A percentile compares a stretch with the other conserved stretches of the same genome.
Evolutionary conservation across 345 rosid genomes (phyloP).

Genomic region (Camelina sativa): DNA sequence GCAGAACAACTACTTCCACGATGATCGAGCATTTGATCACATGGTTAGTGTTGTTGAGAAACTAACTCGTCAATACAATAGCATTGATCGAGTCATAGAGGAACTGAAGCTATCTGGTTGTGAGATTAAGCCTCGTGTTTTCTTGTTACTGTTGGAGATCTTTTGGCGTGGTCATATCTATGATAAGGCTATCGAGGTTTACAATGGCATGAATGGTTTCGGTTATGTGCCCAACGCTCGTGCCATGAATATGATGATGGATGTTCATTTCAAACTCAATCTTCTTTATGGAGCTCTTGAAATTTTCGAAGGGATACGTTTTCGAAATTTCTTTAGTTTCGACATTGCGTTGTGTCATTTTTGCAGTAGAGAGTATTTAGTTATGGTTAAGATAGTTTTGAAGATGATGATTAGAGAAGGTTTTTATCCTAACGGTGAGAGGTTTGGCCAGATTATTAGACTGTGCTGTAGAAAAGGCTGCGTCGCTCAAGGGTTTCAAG

Average conservation of each 20-base stretch:
- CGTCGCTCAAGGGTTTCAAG: slow-evolving; percentile 52
- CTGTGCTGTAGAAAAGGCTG: slow-evolving; percentile 53
- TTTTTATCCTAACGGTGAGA: slow-evolving; percentile 59
- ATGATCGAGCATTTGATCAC: slow-evolving; percentile 50
- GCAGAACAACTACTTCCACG: slow-evolving; percentile 61
- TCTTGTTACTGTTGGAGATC: slow-evolving; percentile 64
- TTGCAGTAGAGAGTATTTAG: slow-evolving; percentile 52
- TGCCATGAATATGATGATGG: slow-evolving; percentile 66
- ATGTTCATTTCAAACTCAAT: slow-evolving; percentile 57
- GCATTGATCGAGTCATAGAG: slow-evolving; percentile 48
- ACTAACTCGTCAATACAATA: slow-evolving; percentile 40
- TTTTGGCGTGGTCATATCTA: slow-evolving; percentile 70
- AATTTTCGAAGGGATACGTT: slow-evolving; percentile 48
- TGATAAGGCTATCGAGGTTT: slow-evolving; percentile 59
- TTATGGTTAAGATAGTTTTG: slow-evolving; percentile 47
- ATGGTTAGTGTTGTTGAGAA: slow-evolving; percentile 58
- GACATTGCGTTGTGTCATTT: slow-evolving; percentile 65
- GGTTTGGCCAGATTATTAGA: slow-evolving; percentile 61
- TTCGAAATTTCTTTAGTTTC: slow-evolving; percentile 64
- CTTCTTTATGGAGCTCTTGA: slow-evolving; percentile 47
- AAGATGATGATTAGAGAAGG: slow-evolving; percentile 60
- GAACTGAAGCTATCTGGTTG: slow-evolving; percentile 55
- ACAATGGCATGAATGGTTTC: slow-evolving; percentile 50
- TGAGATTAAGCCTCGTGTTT: slow-evolving; percentile 52
- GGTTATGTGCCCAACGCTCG: slow-evolving; percentile 66